phyloP scores from a whole-genome alignment of 352 stramenopile species.

The Thraustochytrium sp. region DNA sequence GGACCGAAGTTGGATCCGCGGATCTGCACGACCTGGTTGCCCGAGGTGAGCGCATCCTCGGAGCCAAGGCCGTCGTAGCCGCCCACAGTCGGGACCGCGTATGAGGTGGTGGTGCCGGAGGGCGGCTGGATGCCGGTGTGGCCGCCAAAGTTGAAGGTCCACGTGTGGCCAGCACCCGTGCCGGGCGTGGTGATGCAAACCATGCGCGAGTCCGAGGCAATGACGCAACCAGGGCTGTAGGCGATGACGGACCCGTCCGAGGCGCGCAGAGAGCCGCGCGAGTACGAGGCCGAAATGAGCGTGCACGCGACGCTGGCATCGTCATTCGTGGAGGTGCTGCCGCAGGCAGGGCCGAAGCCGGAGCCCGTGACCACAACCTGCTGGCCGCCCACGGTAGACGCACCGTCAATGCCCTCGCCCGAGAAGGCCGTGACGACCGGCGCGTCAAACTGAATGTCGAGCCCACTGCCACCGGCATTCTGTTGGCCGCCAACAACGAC shows the following conservation, averaged over 20 bases:
- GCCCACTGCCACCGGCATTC: neutral
- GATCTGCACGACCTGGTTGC: conserved; percentile 59
- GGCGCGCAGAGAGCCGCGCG: neutral
- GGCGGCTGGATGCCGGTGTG: neutral
- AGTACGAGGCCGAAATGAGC: neutral
- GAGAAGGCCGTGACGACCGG: neutral
- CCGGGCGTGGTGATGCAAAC: conserved; percentile 32
- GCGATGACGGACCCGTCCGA: neutral
- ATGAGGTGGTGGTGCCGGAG: conserved; percentile 18
- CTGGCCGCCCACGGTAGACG: neutral
- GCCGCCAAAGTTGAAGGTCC: conserved; percentile 37
- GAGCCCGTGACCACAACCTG: neutral
- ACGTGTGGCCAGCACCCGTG: conserved; percentile 9
- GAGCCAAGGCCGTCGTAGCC: conserved; percentile 18
- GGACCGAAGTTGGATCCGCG: conserved; percentile 64
- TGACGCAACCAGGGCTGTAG: neutral
- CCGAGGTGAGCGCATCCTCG: conserved; percentile 48
- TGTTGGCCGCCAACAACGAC: conserved; percentile 8
- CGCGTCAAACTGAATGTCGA: neutral
- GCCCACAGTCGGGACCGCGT: conserved; percentile 29
- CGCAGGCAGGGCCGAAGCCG: conserved; percentile 44
- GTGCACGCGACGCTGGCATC: neutral
- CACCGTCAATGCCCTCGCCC: neutral
- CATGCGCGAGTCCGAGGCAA: neutral
- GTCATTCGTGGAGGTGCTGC: neutral